Evolutionary conservation across 345 rosid species (phyloP), one percentile per base, ranked within the genome.

Genomic region (Ceriops zippeliana): DNA sequence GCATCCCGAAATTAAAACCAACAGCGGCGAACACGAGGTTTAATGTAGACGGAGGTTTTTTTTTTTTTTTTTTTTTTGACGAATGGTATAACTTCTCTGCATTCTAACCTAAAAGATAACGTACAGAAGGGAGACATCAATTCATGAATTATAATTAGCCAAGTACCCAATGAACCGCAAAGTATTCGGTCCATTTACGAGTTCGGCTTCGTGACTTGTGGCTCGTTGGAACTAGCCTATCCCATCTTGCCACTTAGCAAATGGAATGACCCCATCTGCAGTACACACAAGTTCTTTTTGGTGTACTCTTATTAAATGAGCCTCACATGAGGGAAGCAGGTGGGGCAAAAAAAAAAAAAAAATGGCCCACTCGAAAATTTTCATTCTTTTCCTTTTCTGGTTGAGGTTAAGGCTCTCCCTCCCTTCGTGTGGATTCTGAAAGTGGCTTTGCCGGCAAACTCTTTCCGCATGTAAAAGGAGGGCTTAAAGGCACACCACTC

Each of bases 51-150:
- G 19, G 19, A 34, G 49, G 49, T 42, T 10, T 42, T 10, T 13
- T 42, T 42, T 11, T 13, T 42, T 42, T 11, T 22, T 22, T 0
- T 22, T 22, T 22, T 13, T 42, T 42, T 11, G 49, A 42, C 16
- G 49, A 42, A 42, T 13, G 15, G 4, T 38, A 2, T 38, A 38
- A 38, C 16, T 11, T 38, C 16, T 11, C 47, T 38, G 47, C 0
- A 72, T 67, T 71, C 63, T 63, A 64, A 72, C 74, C 72, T 63
- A 68, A 38, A 78, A 52, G 20, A 15, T 19, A 58, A 6, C 5
- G 19, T 70, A 27, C 32, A 37, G 59, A 35, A 7, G 63, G 71
- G 76, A 51, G 51, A 54, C 75, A 78, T 66, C 16, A 68, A 77
- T 77, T 70, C 75, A 78, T 73, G 81, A 74, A 10, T 61, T 11